Base-by-base conservation (phyloP, 2,329 filamentous ascomycete genomes). In the Colletotrichum cuscutae region DNA sequence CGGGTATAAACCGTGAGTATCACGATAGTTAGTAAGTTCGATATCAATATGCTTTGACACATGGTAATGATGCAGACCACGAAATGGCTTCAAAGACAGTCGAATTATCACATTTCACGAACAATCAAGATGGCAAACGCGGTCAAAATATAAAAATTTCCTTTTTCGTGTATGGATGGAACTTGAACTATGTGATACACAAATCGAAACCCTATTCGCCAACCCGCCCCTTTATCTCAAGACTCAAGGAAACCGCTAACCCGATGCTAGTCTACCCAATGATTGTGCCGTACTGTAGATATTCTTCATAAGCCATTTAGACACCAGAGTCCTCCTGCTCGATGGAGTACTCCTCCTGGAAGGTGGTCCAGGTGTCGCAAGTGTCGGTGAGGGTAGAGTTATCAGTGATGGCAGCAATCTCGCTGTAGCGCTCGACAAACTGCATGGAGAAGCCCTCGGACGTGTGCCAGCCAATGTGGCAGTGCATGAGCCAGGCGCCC, bases 401-500 rank as follows among this genome's bases (percentile, higher is more conserved):
- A 30, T 74, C 68, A 5, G 62, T 73, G 54, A 76, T 57, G 5
- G 28, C 72, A 1, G 59, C 67, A 32, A 78, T 75, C 56, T 78
- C 76, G 32, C 32, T 52, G 46, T 73, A 60, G 19, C 76, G 61
- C 68, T 77, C 77, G 24, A 78, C 42, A 46, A 78, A 76, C 68
- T 78, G 77, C 37, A 78, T 65, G 7, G 75, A 72, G 57, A 78
- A 77, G 24, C 76, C 76, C 68, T 76, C 75, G 26, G 74, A 68
- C 0, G 75, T 75, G 75, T 89, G 87, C 80, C 85, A 87, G 9
- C 82, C 82, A 4, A 87, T 85, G 76, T 88, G 86, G 76, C 86
- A 88, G 76, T 88, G 86, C 75, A 88, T 83, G 1, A 86, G 77
- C 86, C 86, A 88, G 0, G 80, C 79, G 0, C 87, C 87, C 1